These are phyloP conservation scores for Boletus rubescentipes DNA, from an alignment of 768 basidiomycete species.

Conservation along the genomic window DNA sequence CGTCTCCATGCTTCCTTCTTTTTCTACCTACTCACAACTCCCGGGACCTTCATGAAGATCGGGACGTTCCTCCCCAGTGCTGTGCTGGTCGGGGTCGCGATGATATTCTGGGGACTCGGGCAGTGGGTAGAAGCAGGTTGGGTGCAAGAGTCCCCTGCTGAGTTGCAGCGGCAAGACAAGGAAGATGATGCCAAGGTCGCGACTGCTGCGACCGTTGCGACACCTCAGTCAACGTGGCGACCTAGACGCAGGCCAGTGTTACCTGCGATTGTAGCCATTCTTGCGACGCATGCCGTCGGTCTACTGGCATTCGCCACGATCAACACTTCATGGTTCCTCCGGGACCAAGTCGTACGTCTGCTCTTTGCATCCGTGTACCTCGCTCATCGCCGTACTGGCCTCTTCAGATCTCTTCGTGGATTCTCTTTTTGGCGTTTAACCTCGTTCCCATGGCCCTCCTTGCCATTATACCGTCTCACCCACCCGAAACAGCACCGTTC, in stretches of 20 bases:
- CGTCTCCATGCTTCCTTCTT: conserved; percentile 97
- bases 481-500: conserved; percentile 36
- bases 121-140: conserved; percentile 71
- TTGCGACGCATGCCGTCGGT: conserved; percentile 57
- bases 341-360: conserved; percentile 40
- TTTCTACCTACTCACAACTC: conserved; percentile 71
- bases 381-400: conserved; percentile 17
- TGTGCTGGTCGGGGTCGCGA: conserved; percentile 76
- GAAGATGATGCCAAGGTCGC: conserved; percentile 13
- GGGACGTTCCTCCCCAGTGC: conserved; percentile 89
- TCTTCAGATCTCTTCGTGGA: conserved; percentile 30
- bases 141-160: conserved; percentile 23
- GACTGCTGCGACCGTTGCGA: not conserved
- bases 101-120: conserved; percentile 82
- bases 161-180: not conserved
- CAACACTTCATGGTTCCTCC: conserved; percentile 44
- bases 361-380: not conserved
- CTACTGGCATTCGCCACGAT: conserved; percentile 48
- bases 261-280: conserved; percentile 50
- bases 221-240: conserved; percentile 5
- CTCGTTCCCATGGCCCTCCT: conserved; percentile 36
- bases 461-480: conserved; percentile 24
- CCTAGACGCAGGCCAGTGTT: conserved; percentile 54
- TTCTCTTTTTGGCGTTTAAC: conserved; percentile 31
- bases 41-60: conserved; percentile 78